phyloP scores from a whole-genome alignment of 768 basidiomycete genomes.

The Xerocomellus amylosporus region DNA sequence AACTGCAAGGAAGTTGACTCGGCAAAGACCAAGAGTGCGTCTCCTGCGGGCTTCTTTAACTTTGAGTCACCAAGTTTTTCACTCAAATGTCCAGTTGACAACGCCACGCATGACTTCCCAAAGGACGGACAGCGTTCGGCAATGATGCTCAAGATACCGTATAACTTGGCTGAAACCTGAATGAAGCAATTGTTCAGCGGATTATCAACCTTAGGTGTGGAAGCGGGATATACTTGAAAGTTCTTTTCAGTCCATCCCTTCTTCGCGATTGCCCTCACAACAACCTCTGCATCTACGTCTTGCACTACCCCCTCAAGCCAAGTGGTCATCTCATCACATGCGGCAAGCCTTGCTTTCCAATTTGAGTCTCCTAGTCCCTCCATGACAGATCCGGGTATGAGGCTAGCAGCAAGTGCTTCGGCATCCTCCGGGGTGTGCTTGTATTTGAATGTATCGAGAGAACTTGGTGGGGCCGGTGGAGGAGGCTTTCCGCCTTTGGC shows the following conservation, averaged over 20 bases:
- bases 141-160: slow-evolving; percentile 68
- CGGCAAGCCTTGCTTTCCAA: slow-evolving; percentile 90
- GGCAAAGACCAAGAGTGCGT: slow-evolving; percentile 75
- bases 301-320: slow-evolving; percentile 76
- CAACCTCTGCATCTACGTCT: slow-evolving; percentile 78
- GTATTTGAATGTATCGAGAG: slow-evolving; percentile 85
- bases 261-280: slow-evolving; percentile 85
- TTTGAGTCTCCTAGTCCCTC: slow-evolving; percentile 79
- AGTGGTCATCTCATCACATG: slow-evolving; percentile 76
- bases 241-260: slow-evolving; percentile 99
- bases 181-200: slow-evolving; percentile 7
- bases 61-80: slow-evolving; percentile 98
- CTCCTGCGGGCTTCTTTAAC: slow-evolving; percentile 93
- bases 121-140: slow-evolving; percentile 82
- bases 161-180: slow-evolving; percentile 89
- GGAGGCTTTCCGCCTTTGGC: slow-evolving; percentile 48
- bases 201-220: neutral
- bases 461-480: slow-evolving; percentile 47
- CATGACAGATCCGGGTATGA: slow-evolving; percentile 68
- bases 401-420: slow-evolving; percentile 68
- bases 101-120: slow-evolving; percentile 77
- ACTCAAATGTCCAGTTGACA: slow-evolving; percentile 75
- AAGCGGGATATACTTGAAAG: slow-evolving; percentile 67
- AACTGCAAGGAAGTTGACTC: slow-evolving; percentile 95
- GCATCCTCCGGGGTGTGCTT: slow-evolving; percentile 92